Base-by-base conservation (phyloP, 805 yeast genomes). In the Hanseniaspora pseudoguilliermondii region DNA sequence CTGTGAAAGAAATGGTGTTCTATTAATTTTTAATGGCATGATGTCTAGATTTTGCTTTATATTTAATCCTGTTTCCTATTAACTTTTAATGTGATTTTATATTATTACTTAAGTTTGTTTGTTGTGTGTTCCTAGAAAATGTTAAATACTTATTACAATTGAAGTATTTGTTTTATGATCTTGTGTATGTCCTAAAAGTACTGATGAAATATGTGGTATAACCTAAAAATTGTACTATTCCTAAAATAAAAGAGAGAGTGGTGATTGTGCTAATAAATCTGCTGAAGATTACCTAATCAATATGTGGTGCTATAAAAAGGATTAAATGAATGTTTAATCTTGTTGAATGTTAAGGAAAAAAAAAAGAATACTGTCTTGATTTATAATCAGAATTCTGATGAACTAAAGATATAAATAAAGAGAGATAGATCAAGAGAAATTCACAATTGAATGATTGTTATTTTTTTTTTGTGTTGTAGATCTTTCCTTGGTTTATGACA, bases 1-100 rank as follows among this genome's bases (percentile, higher is more conserved):
- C 57, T 69, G 72, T 21, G 70, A 66, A 21, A 66, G 59, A 59
- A 66, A 69, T 34, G 72, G 66, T 35, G 65, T 59, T 55, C 63
- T 50, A 47, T 40, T 47, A 11, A 47, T 43, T 23, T n/a, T 25
- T 16, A 16, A 29, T n/a, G 43, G 32, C 55, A 56, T 56, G 23
- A 16, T 43, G 15, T 9, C 25, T 34, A 25, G 7, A n/a, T n/a
- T n/a, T n/a, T n/a, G n/a, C n/a, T n/a, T n/a, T n/a, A n/a, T n/a
- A n/a, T 16, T 35, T 9, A 35, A 8, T 36, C 21, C 23, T 43
- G 35, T n/a, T 23, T 42, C 13, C 34, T 23, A 39, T 44, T n/a
- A n/a, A n/a, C n/a, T n/a, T n/a, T n/a, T n/a, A n/a, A n/a, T 29
- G 35, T 32, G 13, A 10, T 32, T 11, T 29, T 29, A 6, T 32